Evolutionary conservation across 495 filamentous ascomycete genomes (phyloP), one percentile per base, ranked within the genome.

Genomic region (Penicillium cinerascens): DNA sequence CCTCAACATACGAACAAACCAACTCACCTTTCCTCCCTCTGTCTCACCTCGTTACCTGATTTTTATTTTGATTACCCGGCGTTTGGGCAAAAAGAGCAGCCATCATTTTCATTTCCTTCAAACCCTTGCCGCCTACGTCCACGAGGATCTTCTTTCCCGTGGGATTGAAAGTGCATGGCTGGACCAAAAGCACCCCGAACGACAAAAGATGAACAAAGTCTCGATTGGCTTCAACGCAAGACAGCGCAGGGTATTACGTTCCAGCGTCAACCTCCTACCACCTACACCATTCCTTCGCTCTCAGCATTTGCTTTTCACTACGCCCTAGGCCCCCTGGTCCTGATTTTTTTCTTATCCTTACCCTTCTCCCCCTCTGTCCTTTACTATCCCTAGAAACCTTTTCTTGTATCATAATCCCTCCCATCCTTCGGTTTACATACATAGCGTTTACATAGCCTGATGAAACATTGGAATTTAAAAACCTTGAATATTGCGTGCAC

Each of bases 371-470:
- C 41, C 37, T 21, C 42, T 40, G 18, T 36, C 41, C 47, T 51
- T 39, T 20, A 7, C 37, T 20, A 16, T 39, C 16, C n/a, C 37
- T 39, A 18, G 37, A 8, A 16, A 23, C 21, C 26, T 55, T 46
- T 42, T 55, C 51, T 43, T 62, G 59, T 62, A 62, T 43, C 48
- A 55, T 62, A 62, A 58, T 58, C 47, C 52, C 51, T 22, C 42
- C 33, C 23, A n/a, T 13, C 40, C 11, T 50, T 54, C 40, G 1
- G 37, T 49, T 43, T 42, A 44, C 44, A 55, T 55, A 55, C 44
- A 58, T 52, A 52, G 58, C 58, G 41, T 33, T 51, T 62, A 58
- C 43, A 62, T 62, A 58, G 59, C 55, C 58, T 58, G 49, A 54
- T 51, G 46, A 33, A 42, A 48, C 29, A 35, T 50, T 51, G 27